These are phyloP conservation scores for Rhodotorula sp. DNA, from an alignment of 1,284 basidiomycete species.

Conservation along the genomic window DNA sequence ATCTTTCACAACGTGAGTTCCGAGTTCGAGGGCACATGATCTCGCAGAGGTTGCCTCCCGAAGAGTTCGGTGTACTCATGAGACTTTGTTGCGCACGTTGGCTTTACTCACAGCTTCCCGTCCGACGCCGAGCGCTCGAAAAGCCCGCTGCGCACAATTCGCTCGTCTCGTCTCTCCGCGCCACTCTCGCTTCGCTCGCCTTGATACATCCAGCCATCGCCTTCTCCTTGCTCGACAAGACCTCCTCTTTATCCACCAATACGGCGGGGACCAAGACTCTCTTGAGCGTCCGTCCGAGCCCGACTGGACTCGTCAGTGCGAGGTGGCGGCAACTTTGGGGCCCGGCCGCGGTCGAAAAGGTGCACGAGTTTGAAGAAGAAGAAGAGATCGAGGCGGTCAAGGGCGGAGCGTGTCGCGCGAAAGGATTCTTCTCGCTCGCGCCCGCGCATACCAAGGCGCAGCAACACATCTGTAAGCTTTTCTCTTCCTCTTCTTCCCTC, in stretches of 20 bases:
- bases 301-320: constrained; percentile 17
- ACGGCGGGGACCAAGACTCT: constrained; percentile 5
- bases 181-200: constrained; percentile 67
- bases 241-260: neutral
- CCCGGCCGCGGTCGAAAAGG: constrained; percentile 23
- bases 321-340: constrained; percentile 39
- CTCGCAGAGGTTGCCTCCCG: no score
- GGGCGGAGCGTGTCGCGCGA: neutral
- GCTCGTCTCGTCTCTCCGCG: constrained; percentile 64
- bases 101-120: constrained; percentile 63
- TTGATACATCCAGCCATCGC: constrained; percentile 67
- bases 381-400: neutral
- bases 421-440: constrained; percentile 39
- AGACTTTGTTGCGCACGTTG: neutral
- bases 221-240: constrained; percentile 66
- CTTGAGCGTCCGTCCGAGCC: constrained; percentile 8
- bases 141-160: constrained; percentile 49
- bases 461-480: constrained; percentile 37
- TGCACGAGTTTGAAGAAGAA: neutral
- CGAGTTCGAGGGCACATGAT: neutral
- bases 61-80: neutral
- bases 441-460: constrained; percentile 37
- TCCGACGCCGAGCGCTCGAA: constrained; percentile 51
- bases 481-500: neutral
- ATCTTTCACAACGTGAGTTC: constrained; percentile 74